These are phyloP conservation scores for Pyrenophora graminea DNA, from an alignment of 2,329 filamentous ascomycete species.

Conservation along the genomic window DNA sequence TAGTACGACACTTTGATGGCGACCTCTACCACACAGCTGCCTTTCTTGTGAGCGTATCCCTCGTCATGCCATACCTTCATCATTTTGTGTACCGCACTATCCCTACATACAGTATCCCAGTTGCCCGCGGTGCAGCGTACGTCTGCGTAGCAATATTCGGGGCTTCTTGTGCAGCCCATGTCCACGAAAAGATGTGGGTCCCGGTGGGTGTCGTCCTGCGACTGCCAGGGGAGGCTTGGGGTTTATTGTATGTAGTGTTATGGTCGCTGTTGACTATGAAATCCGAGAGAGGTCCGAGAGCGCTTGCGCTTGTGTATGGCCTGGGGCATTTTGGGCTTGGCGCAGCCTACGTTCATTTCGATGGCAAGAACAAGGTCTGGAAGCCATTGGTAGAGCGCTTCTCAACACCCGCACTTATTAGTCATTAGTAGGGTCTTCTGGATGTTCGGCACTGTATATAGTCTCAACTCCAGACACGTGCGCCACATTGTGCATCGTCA, in stretches of 20 bases:
- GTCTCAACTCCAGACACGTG: constrained; percentile 13
- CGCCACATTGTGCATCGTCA: constrained; percentile 2
- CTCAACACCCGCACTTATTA: background rate
- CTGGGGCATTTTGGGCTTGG: constrained; percentile 11
- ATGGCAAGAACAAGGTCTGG: constrained; percentile 19
- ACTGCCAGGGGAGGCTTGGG: constrained; percentile 12
- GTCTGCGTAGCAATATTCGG: constrained; percentile 10
- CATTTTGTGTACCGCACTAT: constrained; percentile 9
- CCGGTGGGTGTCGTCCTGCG: constrained; percentile 11
- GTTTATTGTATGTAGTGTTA: constrained; percentile 1
- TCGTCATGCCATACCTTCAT: constrained; percentile 17
- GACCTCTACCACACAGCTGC: constrained; percentile 16
- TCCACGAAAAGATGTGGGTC: constrained; percentile 19
- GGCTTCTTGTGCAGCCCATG: constrained; percentile 14
- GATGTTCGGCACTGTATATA: background rate
- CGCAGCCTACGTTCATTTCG: constrained; percentile 19
- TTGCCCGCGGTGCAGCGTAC: constrained; percentile 15
- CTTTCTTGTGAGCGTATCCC: constrained; percentile 9
- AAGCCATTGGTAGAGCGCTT: constrained; percentile 15
- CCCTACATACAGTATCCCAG: background rate
- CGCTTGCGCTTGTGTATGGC: background rate
- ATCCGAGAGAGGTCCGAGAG: too few relatives aligned
- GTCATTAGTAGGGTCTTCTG: background rate
- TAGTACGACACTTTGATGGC: constrained; percentile 19
- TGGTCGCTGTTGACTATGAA: background rate